These are phyloP conservation scores for Vicia villosa DNA, from an alignment of 306 rosid species.

Conservation along the genomic window DNA sequence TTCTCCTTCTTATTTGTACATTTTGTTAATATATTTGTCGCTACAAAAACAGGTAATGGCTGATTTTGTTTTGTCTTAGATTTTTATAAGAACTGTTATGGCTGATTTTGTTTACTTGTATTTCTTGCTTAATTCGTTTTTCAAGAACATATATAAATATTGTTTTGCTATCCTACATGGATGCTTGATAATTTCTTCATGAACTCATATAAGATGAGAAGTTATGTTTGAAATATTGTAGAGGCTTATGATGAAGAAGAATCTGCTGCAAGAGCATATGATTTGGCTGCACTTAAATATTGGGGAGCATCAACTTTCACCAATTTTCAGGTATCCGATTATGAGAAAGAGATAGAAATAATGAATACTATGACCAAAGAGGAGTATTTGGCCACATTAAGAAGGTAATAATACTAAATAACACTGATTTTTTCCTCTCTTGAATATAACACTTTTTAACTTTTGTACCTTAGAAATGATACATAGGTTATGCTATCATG, in stretches of 20 bases:
- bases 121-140: too few species aligned
- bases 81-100: too few species aligned
- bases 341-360: conserved; percentile 63
- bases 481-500: too few species aligned
- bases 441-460: neutral
- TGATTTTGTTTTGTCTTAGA: too few species aligned
- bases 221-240: conserved; percentile 30
- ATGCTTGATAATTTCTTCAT: too few species aligned
- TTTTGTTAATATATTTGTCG: too few species aligned
- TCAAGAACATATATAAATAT: too few species aligned
- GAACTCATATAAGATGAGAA: conserved; percentile 13
- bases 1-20: too few species aligned
- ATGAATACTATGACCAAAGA: conserved; percentile 80
- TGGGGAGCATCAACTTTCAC: conserved; percentile 80
- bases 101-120: too few species aligned
- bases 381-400: conserved; percentile 76
- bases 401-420: conserved; percentile 59
- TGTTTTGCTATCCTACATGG: too few species aligned
- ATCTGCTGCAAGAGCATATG: conserved; percentile 88
- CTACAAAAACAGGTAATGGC: too few species aligned
- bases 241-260: conserved; percentile 91
- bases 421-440: neutral
- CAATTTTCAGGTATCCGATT: conserved; percentile 74
- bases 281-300: conserved; percentile 79
- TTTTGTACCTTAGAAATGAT: too few species aligned